Conservation (phyloP, 1,284 basidiomycete species). For the Ceratobasidium sp. region DNA sequence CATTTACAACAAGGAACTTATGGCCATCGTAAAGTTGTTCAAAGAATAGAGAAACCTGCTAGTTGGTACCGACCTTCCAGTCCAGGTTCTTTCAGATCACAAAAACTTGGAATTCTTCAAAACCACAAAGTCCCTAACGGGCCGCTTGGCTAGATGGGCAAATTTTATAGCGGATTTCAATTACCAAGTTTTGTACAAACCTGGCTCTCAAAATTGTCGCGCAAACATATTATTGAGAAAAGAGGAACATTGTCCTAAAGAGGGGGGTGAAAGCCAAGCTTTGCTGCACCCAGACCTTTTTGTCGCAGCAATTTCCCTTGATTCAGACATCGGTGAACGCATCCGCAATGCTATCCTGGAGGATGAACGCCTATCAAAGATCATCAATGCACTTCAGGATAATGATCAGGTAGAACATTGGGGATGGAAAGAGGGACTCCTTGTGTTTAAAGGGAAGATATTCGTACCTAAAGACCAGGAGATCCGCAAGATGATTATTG, state of each 20-base stretch:
- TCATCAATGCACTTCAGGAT: background rate
- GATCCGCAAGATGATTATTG: too few relatives aligned
- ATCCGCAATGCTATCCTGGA: background rate
- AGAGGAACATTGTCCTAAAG: too few relatives aligned
- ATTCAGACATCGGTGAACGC: too few relatives aligned
- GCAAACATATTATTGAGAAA: too few relatives aligned
- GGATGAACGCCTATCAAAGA: background rate
- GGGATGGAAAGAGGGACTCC: background rate
- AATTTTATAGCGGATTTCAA: constrained; percentile 58
- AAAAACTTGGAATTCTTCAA: constrained; percentile 63
- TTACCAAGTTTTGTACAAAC: constrained; percentile 58
- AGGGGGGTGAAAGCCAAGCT: too few relatives aligned
- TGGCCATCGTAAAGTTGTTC: constrained; percentile 61
- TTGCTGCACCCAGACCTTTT: too few relatives aligned
- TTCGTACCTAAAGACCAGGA: background rate
- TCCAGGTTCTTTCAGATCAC: constrained; percentile 62
- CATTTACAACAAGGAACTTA: constrained; percentile 63
- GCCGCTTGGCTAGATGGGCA: constrained; percentile 62
- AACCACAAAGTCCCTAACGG: constrained; percentile 57
- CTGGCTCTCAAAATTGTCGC: too few relatives aligned
- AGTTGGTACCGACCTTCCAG: constrained; percentile 53
- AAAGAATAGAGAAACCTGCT: constrained; percentile 61
- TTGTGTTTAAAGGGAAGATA: background rate
- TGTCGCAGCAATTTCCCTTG: too few relatives aligned
- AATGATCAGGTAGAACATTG: background rate